Percentiles rank a stretch among this genome's conserved stretches.
These are phyloP conservation scores for Colletotrichum sp. DNA, from an alignment of 2,329 filamentous ascomycete genomes.

Conservation along the genomic window DNA sequence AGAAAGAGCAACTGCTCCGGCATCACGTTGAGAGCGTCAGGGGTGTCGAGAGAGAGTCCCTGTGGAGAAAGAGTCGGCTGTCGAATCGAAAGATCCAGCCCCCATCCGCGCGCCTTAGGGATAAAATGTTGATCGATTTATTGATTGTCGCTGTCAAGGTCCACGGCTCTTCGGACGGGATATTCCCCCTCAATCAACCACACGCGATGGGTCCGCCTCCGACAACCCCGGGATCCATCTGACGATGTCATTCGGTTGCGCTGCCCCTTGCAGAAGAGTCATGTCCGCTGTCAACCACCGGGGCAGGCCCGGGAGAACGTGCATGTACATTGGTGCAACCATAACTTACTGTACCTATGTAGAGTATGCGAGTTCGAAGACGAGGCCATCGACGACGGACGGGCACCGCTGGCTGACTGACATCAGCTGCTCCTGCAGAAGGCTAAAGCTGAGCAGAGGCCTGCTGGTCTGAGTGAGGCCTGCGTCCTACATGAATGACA, in stretches of 20 bases:
- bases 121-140: not conserved
- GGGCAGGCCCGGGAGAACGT: not conserved
- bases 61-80: not conserved
- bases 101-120: not conserved
- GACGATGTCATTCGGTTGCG: not conserved
- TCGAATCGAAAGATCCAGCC: not conserved
- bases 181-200: not conserved
- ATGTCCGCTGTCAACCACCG: constrained; percentile 7
- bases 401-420: not conserved
- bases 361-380: not conserved
- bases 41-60: not conserved
- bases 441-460: not conserved
- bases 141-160: not conserved
- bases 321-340: not conserved
- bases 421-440: not conserved
- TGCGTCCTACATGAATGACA: not conserved
- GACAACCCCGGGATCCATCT: not conserved
- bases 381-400: not conserved
- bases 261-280: constrained; percentile 9
- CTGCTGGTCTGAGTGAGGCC: not conserved
- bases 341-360: not conserved
- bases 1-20: not conserved
- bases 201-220: not conserved
- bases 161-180: not conserved
- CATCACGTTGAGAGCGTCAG: not conserved